phyloP scores from a whole-genome alignment of 2,329 filamentous ascomycete species.

The Aspergillus uvarum region DNA sequence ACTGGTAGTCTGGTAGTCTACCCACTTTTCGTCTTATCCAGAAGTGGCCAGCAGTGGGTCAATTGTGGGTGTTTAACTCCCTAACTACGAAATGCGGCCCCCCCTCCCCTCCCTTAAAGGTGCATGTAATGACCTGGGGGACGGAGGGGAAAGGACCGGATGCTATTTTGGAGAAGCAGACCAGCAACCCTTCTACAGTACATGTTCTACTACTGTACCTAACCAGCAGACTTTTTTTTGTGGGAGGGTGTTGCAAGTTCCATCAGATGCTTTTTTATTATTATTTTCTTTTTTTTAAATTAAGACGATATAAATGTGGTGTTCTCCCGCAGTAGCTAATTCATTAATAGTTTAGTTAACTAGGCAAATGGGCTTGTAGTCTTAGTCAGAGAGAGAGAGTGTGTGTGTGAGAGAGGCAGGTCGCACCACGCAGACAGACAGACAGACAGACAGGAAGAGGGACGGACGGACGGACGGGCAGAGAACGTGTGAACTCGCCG shows the following conservation, averaged over 20 bases:
- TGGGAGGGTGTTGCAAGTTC: background rate
- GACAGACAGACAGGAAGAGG: background rate
- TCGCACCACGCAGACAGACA: background rate
- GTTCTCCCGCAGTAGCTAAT: background rate
- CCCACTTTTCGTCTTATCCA: constrained; percentile 34
- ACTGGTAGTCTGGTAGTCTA: constrained; percentile 1
- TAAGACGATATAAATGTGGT: background rate
- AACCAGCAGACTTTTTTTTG: too few species aligned
- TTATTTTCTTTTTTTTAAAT: background rate
- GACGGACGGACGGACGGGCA: too few species aligned
- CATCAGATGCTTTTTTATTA: background rate
- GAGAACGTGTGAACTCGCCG: background rate
- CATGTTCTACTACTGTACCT: too few species aligned
- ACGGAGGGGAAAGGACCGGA: background rate
- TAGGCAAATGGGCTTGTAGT: background rate
- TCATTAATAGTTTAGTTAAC: too few species aligned
- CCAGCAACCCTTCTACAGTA: background rate
- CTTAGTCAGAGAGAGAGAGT: background rate
- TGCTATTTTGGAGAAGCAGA: background rate
- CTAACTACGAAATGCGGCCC: constrained; percentile 1
- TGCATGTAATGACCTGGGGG: constrained; percentile 11
- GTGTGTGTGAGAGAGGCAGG: background rate
- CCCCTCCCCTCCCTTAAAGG: constrained; percentile 5
- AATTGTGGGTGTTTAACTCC: constrained; percentile 30
- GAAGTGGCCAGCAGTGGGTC: constrained; percentile 34